phyloP scores from a whole-genome alignment of 1,139 yeast genomes.

The Kodamaea derodonti region DNA sequence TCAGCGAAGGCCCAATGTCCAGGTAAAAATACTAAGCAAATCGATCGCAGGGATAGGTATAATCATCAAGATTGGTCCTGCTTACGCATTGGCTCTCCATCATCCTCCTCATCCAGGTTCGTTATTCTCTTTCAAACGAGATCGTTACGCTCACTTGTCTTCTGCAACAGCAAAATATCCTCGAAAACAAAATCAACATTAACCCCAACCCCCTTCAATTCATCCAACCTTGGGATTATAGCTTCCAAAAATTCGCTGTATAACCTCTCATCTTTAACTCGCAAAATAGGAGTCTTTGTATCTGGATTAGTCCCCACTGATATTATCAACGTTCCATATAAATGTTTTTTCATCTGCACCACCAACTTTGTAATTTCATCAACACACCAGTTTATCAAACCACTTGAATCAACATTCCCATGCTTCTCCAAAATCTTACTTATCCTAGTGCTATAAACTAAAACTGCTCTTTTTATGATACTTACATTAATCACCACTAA shows the following conservation, averaged over 20 bases:
- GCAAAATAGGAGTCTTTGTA: constrained; percentile 22
- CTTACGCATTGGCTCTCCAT: no score
- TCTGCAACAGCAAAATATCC: constrained; percentile 15
- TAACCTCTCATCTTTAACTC: constrained; percentile 28
- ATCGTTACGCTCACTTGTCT: no score
- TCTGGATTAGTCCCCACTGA: constrained; percentile 22
- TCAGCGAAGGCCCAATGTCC: no score
- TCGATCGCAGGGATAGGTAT: no score
- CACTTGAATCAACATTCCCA: constrained; percentile 37
- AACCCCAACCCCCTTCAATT: constrained; percentile 63
- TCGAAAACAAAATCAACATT: constrained; percentile 66
- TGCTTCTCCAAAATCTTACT: constrained; percentile 31
- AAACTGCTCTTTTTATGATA: constrained; percentile 34
- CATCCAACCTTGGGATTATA: constrained; percentile 57
- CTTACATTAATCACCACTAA: constrained; percentile 40
- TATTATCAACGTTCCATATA: constrained; percentile 56
- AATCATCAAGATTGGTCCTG: no score
- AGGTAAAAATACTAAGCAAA: no score
- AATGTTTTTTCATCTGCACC: constrained; percentile 58
- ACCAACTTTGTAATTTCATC: constrained; percentile 63
- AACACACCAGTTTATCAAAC: constrained; percentile 63
- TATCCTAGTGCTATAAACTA: constrained; percentile 31
- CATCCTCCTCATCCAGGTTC: no score
- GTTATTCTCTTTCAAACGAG: no score
- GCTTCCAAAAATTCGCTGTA: constrained; percentile 47